Percentiles rank a stretch among this genome's conserved stretches.
These are phyloP conservation scores for Thermoascus crustaceus DNA, from an alignment of 2,329 filamentous ascomycete genomes.

Conservation along the genomic window DNA sequence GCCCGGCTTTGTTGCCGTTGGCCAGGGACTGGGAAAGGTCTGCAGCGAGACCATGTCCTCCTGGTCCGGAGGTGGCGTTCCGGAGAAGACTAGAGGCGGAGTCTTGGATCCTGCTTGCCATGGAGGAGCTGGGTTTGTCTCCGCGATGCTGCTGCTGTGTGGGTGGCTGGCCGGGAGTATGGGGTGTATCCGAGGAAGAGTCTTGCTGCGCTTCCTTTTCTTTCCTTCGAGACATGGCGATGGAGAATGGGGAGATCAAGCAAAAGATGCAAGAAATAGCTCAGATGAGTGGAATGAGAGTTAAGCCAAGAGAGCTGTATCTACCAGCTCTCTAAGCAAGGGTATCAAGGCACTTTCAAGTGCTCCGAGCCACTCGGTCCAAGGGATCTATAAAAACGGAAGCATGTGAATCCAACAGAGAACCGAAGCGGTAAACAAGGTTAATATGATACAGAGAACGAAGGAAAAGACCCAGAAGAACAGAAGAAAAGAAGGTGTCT, in stretches of 20 bases:
- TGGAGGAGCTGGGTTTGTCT: constrained; percentile 12
- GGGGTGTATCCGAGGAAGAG: not conserved
- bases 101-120: constrained; percentile 21
- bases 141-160: constrained; percentile 3
- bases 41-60: constrained; percentile 7
- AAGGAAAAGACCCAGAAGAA: not conserved
- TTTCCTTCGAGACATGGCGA: not conserved
- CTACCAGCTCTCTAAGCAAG: too few relatives aligned
- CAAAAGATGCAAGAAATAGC: too few relatives aligned
- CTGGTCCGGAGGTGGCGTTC: constrained; percentile 21
- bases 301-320: too few relatives aligned
- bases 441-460: not conserved
- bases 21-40: constrained; percentile 16
- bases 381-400: constrained; percentile 9
- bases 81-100: constrained; percentile 29
- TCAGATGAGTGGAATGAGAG: too few relatives aligned
- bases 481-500: too few relatives aligned
- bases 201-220: not conserved
- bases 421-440: not conserved
- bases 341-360: not conserved
- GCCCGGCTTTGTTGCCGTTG: constrained; percentile 15
- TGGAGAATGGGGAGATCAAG: not conserved
- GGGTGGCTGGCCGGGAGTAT: constrained; percentile 3
- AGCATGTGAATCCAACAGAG: constrained; percentile 10
- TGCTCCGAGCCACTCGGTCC: constrained; percentile 7